Evolutionary conservation across 345 rosid species (phyloP).

Genomic region (Camelina sativa): DNA sequence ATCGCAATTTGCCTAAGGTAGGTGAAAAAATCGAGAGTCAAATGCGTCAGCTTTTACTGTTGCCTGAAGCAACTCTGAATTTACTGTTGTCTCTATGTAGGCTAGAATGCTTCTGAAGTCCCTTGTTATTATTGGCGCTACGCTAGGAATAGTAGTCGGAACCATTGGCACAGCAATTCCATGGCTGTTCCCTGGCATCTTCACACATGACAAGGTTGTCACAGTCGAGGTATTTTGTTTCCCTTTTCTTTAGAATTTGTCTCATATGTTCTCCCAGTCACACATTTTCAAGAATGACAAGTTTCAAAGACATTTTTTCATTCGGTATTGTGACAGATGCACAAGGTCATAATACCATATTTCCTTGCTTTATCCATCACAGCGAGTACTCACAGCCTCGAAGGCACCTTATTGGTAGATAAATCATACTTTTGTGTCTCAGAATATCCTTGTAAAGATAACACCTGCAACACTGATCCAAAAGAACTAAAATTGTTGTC

Average conservation of each 20-base stretch:
- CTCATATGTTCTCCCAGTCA: slow-evolving; percentile 15
- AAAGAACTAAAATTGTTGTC: slow-evolving; percentile 17
- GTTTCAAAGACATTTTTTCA: slow-evolving; percentile 11
- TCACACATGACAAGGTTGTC: slow-evolving; percentile 70
- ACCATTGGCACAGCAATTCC: slow-evolving; percentile 67
- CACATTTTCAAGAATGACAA: slow-evolving; percentile 1
- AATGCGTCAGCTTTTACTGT: slow-evolving; percentile 6
- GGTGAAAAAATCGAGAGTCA: neutral
- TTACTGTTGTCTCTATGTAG: slow-evolving; percentile 52
- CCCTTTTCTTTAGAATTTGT: slow-evolving; percentile 3
- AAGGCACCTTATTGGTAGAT: slow-evolving; percentile 88
- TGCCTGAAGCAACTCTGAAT: slow-evolving; percentile 21
- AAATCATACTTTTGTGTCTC: slow-evolving; percentile 29
- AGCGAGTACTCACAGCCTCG: slow-evolving; percentile 77
- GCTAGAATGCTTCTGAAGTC: slow-evolving; percentile 83
- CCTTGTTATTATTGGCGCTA: slow-evolving; percentile 67
- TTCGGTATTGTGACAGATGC: slow-evolving; percentile 67
- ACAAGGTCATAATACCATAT: slow-evolving; percentile 70
- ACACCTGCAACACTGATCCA: neutral
- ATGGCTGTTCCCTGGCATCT: slow-evolving; percentile 69
- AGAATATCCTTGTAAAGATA: too few relatives aligned
- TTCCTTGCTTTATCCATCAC: slow-evolving; percentile 68
- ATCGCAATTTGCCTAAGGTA: slow-evolving; percentile 68
- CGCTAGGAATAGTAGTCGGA: slow-evolving; percentile 64
- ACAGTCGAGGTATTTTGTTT: slow-evolving; percentile 57